Conservation (phyloP, 345 rosid species). For the Eucalyptus regnans region DNA sequence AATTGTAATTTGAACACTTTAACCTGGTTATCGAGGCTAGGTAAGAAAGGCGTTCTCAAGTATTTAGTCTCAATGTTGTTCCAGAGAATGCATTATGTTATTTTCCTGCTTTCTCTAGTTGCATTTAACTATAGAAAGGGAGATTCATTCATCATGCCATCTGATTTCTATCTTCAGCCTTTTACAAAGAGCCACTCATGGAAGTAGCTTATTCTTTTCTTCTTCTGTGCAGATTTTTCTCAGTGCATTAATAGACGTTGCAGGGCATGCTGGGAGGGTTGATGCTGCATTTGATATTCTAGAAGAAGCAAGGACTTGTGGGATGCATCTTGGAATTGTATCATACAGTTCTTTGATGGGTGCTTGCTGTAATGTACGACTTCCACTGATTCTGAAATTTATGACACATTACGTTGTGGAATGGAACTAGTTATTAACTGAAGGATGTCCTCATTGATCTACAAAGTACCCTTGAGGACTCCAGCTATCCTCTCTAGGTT, state of each 20-base stretch:
- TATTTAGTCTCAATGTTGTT: neutral
- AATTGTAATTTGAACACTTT: neutral
- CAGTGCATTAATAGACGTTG: constrained; percentile 80
- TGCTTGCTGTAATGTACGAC: constrained; percentile 90
- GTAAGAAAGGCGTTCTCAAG: neutral
- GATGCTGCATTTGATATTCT: constrained; percentile 69
- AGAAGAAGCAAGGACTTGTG: constrained; percentile 50
- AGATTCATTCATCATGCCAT: neutral
- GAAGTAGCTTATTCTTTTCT: neutral
- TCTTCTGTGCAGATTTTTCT: constrained; percentile 52
- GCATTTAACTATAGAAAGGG: neutral
- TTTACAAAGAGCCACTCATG: neutral
- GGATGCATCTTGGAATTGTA: constrained; percentile 54
- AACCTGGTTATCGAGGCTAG: neutral
- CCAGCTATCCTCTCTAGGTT: neutral
- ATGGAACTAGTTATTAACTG: neutral
- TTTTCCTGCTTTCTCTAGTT: neutral
- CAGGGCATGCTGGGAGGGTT: constrained; percentile 77
- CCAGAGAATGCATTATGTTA: neutral
- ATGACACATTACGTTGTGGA: neutral
- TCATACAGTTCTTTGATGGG: constrained; percentile 97
- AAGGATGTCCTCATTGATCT: neutral
- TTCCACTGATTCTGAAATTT: neutral
- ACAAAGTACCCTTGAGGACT: neutral
- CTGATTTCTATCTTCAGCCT: neutral